phyloP scores from a whole-genome alignment of 805 yeast species.

The Wickerhamiella cacticola region DNA sequence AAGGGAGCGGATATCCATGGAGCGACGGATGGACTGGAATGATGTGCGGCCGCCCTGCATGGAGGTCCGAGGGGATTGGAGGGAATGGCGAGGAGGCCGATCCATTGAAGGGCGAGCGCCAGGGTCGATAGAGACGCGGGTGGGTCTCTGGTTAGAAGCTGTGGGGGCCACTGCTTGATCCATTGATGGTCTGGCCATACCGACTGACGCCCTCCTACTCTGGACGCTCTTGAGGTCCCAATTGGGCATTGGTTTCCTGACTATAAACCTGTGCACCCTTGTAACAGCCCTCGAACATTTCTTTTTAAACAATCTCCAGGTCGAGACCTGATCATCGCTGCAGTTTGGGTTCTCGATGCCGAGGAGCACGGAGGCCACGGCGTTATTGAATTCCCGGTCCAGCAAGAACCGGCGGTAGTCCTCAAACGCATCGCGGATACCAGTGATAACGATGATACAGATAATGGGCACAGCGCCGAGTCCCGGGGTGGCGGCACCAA shows the following conservation, averaged over 20 bases:
- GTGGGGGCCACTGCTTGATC: too few species aligned
- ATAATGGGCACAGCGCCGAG: slow-evolving; percentile 72
- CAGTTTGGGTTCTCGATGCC: slow-evolving; percentile 54
- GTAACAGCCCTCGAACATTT: slow-evolving; percentile 30
- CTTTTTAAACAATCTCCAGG: slow-evolving; percentile 65
- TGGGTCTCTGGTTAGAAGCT: too few species aligned
- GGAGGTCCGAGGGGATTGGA: background rate
- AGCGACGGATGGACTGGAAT: background rate
- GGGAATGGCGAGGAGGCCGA: background rate
- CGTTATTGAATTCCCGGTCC: slow-evolving; percentile 60
- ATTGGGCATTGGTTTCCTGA: slow-evolving; percentile 4
- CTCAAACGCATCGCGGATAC: slow-evolving; percentile 67
- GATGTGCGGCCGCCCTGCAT: background rate
- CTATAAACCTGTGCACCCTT: background rate
- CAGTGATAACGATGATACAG: slow-evolving; percentile 64
- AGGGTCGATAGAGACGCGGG: too few species aligned
- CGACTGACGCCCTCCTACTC: too few species aligned
- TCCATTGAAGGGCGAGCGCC: too few species aligned
- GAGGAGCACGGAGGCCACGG: slow-evolving; percentile 47
- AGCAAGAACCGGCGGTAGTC: slow-evolving; percentile 56
- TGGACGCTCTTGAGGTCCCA: slow-evolving; percentile 6
- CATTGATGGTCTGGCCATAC: too few species aligned
- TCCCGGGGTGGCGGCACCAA: slow-evolving; percentile 64
- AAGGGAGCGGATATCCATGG: slow-evolving; percentile 2
- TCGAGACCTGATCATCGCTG: slow-evolving; percentile 40